A percentile compares a stretch with the other conserved stretches of the same genome.
Conservation (phyloP, 495 filamentous ascomycete genomes). For the Neurospora sp. region DNA sequence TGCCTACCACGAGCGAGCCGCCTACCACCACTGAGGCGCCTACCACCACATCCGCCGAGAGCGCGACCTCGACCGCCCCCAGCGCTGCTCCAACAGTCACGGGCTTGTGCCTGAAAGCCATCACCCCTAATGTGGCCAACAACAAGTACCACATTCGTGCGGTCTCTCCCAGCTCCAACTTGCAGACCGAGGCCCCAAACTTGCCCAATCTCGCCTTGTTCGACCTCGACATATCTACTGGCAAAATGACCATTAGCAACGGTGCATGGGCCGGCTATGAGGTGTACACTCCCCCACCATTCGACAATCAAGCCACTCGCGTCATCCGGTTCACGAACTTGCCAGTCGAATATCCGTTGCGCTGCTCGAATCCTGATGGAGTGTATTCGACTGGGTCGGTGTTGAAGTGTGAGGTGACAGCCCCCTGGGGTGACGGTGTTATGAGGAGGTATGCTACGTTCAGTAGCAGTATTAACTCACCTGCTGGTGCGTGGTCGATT, state of each 20-base stretch:
- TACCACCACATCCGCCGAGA: not conserved
- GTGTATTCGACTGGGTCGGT: not conserved
- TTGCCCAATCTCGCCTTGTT: not conserved
- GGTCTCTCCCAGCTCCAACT: not conserved
- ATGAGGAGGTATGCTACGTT: not conserved
- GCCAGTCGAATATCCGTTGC: not conserved
- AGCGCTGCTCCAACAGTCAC: not conserved
- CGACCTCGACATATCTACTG: not conserved
- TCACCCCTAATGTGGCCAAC: not conserved
- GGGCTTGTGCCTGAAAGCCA: not conserved
- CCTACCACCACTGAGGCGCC: not conserved
- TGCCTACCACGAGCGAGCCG: not conserved
- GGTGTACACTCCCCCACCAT: not conserved
- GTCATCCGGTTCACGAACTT: not conserved
- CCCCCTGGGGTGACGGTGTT: not conserved
- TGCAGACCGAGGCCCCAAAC: not conserved
- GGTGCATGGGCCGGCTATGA: not conserved
- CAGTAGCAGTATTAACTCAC: not conserved
- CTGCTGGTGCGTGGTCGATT: not conserved
- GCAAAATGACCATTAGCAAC: not conserved
- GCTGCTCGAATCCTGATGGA: not conserved
- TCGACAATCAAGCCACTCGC: not conserved
- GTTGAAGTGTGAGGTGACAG: not conserved
- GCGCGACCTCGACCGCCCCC: not conserved
- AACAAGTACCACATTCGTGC: not conserved